phyloP scores from a whole-genome alignment of 2,329 filamentous ascomycete genomes.

The Alternaria burnsii region DNA sequence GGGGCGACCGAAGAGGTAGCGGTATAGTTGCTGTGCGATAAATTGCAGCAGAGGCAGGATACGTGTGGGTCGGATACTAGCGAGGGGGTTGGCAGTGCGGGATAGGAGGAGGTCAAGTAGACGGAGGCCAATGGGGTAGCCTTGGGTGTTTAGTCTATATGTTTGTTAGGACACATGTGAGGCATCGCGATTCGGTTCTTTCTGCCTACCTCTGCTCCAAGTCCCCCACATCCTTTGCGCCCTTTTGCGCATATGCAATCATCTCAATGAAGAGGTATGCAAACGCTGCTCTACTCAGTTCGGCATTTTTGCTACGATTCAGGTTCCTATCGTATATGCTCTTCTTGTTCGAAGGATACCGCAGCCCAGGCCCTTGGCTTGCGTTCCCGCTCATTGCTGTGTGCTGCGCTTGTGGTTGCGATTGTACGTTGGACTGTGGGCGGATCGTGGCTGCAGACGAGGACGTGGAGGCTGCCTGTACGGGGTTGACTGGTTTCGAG shows the following conservation, averaged over 20 bases:
- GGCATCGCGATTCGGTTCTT: neutral
- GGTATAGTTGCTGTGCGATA: conserved; percentile 91
- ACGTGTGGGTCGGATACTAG: conserved; percentile 75
- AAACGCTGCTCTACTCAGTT: conserved; percentile 92
- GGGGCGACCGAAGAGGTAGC: conserved; percentile 87
- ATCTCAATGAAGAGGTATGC: conserved; percentile 97
- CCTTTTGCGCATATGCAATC: conserved; percentile 91
- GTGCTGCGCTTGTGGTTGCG: conserved; percentile 22
- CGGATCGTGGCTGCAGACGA: conserved; percentile 14
- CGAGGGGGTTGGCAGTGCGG: conserved; percentile 60
- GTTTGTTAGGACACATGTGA: neutral
- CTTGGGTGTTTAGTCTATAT: conserved; percentile 82
- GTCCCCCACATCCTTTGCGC: conserved; percentile 92
- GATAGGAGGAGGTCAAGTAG: conserved; percentile 94
- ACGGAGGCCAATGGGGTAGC: conserved; percentile 91
- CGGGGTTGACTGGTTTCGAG: conserved; percentile 6
- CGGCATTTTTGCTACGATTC: conserved; percentile 85
- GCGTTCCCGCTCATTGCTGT: conserved; percentile 37
- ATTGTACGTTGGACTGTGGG: conserved; percentile 10
- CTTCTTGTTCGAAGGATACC: conserved; percentile 91
- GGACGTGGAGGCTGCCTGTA: conserved; percentile 7
- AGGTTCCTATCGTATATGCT: conserved; percentile 97
- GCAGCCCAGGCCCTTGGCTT: conserved; percentile 65
- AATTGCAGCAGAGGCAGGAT: conserved; percentile 94
- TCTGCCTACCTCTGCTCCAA: conserved; percentile 80